phyloP scores from a whole-genome alignment of 2,329 filamentous ascomycete species.

The Ophiocordyceps robertsii region DNA sequence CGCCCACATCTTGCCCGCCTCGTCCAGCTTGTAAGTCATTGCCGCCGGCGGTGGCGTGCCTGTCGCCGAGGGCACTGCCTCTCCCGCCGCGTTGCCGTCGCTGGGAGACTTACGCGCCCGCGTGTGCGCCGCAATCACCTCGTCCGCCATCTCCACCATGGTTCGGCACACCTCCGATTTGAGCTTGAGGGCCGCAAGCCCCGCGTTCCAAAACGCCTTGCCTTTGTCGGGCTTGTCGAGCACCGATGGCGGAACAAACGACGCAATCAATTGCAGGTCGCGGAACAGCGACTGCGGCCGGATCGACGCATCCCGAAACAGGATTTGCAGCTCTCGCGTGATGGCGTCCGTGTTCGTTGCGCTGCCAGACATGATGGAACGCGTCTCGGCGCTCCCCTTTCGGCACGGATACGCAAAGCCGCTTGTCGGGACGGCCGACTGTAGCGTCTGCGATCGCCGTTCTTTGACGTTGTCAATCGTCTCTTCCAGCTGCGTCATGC shows the following conservation, averaged over 20 bases:
- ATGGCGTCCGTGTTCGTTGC: constrained; percentile 49
- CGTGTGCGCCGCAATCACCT: constrained; percentile 47
- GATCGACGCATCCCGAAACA: constrained; percentile 54
- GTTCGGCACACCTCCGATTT: constrained; percentile 80
- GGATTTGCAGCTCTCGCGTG: constrained; percentile 49
- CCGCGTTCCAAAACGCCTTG: constrained; percentile 84
- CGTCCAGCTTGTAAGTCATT: constrained; percentile 56
- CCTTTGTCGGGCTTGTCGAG: constrained; percentile 49
- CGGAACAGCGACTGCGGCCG: constrained; percentile 73
- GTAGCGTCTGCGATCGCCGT: constrained; percentile 41
- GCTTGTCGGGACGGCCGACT: constrained; percentile 13
- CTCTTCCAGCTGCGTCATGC: constrained; percentile 43
- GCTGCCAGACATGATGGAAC: constrained; percentile 34
- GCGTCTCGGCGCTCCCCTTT: constrained; percentile 32
- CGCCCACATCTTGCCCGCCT: constrained; percentile 80
- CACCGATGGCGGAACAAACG: constrained; percentile 47
- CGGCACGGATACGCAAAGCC: constrained; percentile 20
- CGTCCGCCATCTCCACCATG: constrained; percentile 51
- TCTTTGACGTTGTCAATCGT: constrained; percentile 59
- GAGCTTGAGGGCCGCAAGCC: constrained; percentile 72
- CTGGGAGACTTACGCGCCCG: constrained; percentile 39
- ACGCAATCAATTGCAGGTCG: constrained; percentile 62
- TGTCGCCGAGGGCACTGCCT: constrained; percentile 19
- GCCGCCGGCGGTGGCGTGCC: constrained; percentile 33
- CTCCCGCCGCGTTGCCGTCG: constrained; percentile 14